These are phyloP conservation scores for Adansonia rubrostipa DNA, from an alignment of 441 rosid genomes.

Conservation along the genomic window DNA sequence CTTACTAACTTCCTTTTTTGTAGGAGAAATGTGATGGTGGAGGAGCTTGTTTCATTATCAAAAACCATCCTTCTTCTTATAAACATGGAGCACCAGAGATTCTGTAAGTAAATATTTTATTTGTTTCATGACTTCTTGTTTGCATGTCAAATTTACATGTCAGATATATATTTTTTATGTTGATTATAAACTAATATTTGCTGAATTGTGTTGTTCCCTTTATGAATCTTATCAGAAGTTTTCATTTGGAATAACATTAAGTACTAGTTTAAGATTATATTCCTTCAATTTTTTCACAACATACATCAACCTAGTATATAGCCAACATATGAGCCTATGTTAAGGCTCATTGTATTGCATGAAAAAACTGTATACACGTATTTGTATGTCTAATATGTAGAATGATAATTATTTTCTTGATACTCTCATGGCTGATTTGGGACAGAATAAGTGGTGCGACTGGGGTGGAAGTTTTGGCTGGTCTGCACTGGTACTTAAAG, in stretches of 20 bases:
- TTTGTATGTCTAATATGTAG: not conserved
- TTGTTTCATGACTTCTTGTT: not conserved
- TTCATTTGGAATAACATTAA: not conserved
- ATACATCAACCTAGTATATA: not conserved
- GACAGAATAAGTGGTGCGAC: constrained; percentile 64
- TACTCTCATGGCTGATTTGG: constrained; percentile 23
- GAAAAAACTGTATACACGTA: not conserved
- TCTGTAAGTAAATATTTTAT: constrained; percentile 42
- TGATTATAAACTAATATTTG: not conserved
- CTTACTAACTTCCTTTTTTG: constrained; percentile 8
- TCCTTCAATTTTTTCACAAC: not conserved
- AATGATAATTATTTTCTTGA: not conserved
- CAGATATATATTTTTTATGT: not conserved
- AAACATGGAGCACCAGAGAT: constrained; percentile 52
- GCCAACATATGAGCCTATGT: not conserved
- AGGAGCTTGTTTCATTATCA: constrained; percentile 55
- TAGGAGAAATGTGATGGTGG: constrained; percentile 71
- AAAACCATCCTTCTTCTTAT: constrained; percentile 45
- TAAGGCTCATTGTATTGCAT: not conserved
- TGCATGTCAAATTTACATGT: not conserved
- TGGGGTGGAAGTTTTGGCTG: constrained; percentile 67
- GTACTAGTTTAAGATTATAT: not conserved
- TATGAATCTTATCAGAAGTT: not conserved
- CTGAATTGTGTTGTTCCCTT: not conserved
- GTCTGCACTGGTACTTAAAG: constrained; percentile 77